Evolutionary conservation across 1,284 basidiomycete species (phyloP).

Genomic region (Fomes fomentarius): DNA sequence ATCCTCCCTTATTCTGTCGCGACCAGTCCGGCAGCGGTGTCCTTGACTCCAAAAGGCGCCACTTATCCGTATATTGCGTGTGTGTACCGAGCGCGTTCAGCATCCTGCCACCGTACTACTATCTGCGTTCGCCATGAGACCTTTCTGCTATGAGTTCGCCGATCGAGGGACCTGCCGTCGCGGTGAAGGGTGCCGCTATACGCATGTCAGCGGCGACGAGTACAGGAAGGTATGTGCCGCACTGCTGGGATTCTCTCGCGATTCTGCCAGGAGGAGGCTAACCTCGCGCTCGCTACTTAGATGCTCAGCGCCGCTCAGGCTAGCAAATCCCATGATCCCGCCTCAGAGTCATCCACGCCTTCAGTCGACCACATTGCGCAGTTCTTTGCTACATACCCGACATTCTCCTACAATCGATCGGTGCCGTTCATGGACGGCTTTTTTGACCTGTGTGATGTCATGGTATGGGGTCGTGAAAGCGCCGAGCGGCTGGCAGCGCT

Average conservation of each 20-base stretch:
- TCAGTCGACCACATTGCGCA: background rate
- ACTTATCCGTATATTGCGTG: too few relatives aligned
- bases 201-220: background rate
- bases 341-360: background rate
- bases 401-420: conserved; percentile 5
- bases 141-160: background rate
- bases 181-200: background rate
- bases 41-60: too few relatives aligned
- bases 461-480: background rate
- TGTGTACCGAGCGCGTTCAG: too few relatives aligned
- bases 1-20: too few relatives aligned
- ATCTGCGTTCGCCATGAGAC: background rate
- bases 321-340: too few relatives aligned
- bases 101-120: too few relatives aligned
- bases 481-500: background rate
- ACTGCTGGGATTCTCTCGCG: too few relatives aligned
- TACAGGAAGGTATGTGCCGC: conserved; percentile 8
- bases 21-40: too few relatives aligned
- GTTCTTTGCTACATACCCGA: conserved; percentile 20
- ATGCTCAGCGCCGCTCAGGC: background rate
- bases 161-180: background rate
- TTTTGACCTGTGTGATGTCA: conserved; percentile 2
- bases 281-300: too few relatives aligned
- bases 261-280: too few relatives aligned
- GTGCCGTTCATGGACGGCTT: conserved; percentile 14